These are phyloP conservation scores for Guadua angustifolia DNA, from an alignment of 176 grass and related monocot genomes.

Conservation along the genomic window DNA sequence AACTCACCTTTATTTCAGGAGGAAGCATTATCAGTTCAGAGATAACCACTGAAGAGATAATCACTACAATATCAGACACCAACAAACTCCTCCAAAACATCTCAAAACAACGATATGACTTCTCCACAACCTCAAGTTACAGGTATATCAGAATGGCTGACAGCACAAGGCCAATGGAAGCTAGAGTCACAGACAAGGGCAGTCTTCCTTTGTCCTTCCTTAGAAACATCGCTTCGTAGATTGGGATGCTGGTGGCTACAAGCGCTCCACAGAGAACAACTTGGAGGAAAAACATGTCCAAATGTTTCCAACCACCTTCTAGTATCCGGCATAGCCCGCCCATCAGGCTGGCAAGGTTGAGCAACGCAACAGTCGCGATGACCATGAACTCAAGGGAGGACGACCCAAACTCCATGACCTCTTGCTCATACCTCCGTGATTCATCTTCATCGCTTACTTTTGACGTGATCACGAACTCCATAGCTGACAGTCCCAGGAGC, in stretches of 20 bases:
- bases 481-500: slow-evolving; percentile 35
- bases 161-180: slow-evolving; percentile 38
- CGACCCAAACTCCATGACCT: slow-evolving; percentile 62
- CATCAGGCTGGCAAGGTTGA: slow-evolving; percentile 47
- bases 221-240: slow-evolving; percentile 66
- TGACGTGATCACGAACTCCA: slow-evolving; percentile 45
- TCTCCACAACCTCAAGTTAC: slow-evolving; percentile 34
- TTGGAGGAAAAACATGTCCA: slow-evolving; percentile 37
- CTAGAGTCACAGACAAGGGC: slow-evolving; percentile 44
- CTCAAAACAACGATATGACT: not conserved
- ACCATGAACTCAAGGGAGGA: slow-evolving; percentile 42
- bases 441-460: slow-evolving; percentile 43
- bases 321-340: slow-evolving; percentile 10
- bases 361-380: slow-evolving; percentile 42
- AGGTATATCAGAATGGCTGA: slow-evolving; percentile 21
- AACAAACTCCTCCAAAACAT: not conserved
- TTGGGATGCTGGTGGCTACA: slow-evolving; percentile 43
- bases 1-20: not conserved
- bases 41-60: not conserved
- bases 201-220: slow-evolving; percentile 61
- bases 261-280: slow-evolving; percentile 44
- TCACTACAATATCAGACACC: not conserved
- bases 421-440: slow-evolving; percentile 52
- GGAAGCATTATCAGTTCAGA: not conserved
- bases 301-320: not conserved